Conservation (phyloP, 768 basidiomycete genomes). For the Aureoboletus auriporus region DNA sequence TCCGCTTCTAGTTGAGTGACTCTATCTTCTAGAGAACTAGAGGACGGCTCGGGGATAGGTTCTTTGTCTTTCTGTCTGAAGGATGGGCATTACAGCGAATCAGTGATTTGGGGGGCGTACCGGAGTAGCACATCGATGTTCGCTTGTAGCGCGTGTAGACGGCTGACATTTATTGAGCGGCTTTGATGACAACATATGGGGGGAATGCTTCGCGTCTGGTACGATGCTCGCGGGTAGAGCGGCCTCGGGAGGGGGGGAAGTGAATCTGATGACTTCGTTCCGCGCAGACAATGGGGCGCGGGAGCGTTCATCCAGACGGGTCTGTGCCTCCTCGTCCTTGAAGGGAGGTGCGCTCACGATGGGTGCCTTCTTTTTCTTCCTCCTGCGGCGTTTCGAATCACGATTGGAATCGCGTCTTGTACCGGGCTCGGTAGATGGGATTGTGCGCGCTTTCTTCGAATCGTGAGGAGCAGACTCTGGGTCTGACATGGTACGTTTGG, state of each 20-base stretch:
- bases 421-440: constrained; percentile 14
- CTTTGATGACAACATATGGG: constrained; percentile 1
- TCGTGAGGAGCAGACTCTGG: constrained; percentile 15
- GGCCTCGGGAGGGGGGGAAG: constrained; percentile 16
- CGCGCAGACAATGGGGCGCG: constrained; percentile 17
- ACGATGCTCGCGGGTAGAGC: background rate
- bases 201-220: background rate
- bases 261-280: constrained; percentile 27
- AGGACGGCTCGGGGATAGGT: background rate
- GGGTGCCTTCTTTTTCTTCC: constrained; percentile 26
- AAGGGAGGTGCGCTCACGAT: constrained; percentile 10
- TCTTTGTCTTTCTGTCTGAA: constrained; percentile 8
- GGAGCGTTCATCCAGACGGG: constrained; percentile 7
- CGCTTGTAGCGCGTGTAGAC: background rate
- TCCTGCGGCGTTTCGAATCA: constrained; percentile 26
- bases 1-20: constrained; percentile 43
- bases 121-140: constrained; percentile 1
- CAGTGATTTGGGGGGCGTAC: constrained; percentile 6
- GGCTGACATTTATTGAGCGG: background rate
- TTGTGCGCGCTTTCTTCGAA: constrained; percentile 23
- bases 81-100: constrained; percentile 5
- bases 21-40: constrained; percentile 11
- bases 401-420: constrained; percentile 17
- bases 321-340: constrained; percentile 11
- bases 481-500: constrained; percentile 25